These are phyloP conservation scores for Suillus bovinus DNA, from an alignment of 768 basidiomycete species.

Conservation along the genomic window DNA sequence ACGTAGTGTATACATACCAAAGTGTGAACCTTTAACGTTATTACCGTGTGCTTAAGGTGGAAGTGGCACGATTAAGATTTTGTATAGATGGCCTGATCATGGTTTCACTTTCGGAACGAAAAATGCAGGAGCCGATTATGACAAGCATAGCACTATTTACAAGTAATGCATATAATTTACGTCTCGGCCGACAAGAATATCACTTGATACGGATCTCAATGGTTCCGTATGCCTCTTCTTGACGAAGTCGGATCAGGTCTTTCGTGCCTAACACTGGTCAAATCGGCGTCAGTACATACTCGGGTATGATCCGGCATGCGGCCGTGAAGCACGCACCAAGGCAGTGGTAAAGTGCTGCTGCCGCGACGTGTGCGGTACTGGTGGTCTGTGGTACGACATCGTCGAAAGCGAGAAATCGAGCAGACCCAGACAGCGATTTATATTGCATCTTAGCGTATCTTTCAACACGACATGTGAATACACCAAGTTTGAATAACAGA, in stretches of 20 bases:
- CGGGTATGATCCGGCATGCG: neutral
- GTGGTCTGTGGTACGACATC: constrained; percentile 63
- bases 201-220: constrained; percentile 45
- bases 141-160: no score
- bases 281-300: constrained; percentile 1
- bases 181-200: constrained; percentile 5
- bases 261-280: constrained; percentile 76
- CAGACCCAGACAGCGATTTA: constrained; percentile 51
- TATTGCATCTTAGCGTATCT: constrained; percentile 82
- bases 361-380: constrained; percentile 76
- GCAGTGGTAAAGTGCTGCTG: constrained; percentile 84
- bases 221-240: constrained; percentile 58
- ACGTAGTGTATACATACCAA: neutral
- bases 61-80: constrained; percentile 7
- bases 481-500: neutral
- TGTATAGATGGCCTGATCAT: neutral
- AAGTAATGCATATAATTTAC: neutral
- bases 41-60: no score
- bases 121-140: neutral
- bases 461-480: constrained; percentile 17
- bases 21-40: neutral
- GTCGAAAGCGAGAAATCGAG: constrained; percentile 57
- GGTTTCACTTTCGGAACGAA: neutral
- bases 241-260: constrained; percentile 60
- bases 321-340: constrained; percentile 51